phyloP scores from a whole-genome alignment of 805 yeast genomes.

The Kuraishia ogatae region DNA sequence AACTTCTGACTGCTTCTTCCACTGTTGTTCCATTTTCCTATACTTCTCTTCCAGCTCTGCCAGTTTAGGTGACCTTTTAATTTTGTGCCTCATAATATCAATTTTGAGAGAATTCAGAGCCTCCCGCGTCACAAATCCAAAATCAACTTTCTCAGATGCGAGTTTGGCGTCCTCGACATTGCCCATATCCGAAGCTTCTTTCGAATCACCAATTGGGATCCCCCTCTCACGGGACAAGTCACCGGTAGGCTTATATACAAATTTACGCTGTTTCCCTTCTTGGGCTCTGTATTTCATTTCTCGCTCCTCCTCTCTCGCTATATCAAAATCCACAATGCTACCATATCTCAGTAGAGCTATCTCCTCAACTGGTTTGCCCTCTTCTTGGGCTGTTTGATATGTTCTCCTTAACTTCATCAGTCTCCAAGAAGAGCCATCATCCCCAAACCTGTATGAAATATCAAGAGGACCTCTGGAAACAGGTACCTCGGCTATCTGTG shows the following conservation, averaged over 20 bases:
- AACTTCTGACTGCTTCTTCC: neutral
- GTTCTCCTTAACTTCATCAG: conserved; percentile 24
- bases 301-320: conserved; percentile 23
- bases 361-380: conserved; percentile 11
- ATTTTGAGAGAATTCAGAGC: conserved; percentile 23
- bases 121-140: conserved; percentile 1
- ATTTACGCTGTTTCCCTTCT: conserved; percentile 3
- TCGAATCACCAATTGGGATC: conserved; percentile 2
- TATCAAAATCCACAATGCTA: conserved; percentile 16
- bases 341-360: conserved; percentile 22
- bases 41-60: conserved; percentile 17
- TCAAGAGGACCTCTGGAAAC: conserved; percentile 3
- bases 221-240: conserved; percentile 12
- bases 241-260: conserved; percentile 17
- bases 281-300: conserved; percentile 16
- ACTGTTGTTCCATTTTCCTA: conserved; percentile 7
- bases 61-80: conserved; percentile 15
- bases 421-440: conserved; percentile 28
- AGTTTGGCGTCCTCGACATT: neutral
- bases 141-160: neutral
- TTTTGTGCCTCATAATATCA: conserved; percentile 23
- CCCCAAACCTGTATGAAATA: conserved; percentile 27
- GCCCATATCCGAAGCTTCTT: neutral
- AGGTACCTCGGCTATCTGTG: neutral
- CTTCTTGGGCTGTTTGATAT: conserved; percentile 12